Base-by-base conservation (phyloP, 441 rosid species). In the Gossypium schwendimanii region DNA sequence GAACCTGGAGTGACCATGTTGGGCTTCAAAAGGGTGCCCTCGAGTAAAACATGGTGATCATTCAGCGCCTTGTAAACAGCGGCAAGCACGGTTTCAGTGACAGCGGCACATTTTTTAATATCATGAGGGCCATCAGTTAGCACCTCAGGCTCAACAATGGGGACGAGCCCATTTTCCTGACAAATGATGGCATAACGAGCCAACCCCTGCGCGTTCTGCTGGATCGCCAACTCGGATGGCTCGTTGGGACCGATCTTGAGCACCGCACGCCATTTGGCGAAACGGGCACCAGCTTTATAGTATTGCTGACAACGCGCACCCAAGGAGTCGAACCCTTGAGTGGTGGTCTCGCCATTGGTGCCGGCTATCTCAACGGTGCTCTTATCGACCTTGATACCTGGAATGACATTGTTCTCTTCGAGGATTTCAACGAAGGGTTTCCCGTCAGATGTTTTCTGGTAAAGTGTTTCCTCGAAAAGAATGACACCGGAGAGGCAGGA, bases 1-100 rank as follows among this genome's bases (percentile, higher is more conserved):
- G 97, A 92, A 71, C 98, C 98, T 0, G 98, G 97, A 70, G 97
- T 88, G 75, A 94, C 97, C 97, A 92, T 92, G 83, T 94, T 94
- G 14, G 97, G 98, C 83, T 94, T 94, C 39, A 94, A 90, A 66
- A 94, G 84, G 3, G 97, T 91, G 73, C 98, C 98, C 79, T 94
- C 98, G 10, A 94, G 97, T 59, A 94, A 90, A 49, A 94, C 98
- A 75, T 92, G 98, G 0, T 94, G 97, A 45, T 92, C 98, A 70
- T 91, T 94, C 73, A 94, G 76, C 15, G 98, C 97, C 86, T 92
- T 94, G 82, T 92, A 92, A 67, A 88, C 91, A 1, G 97, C 98
- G 1, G 96, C 94, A 20, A 94, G 92, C 58, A 91, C 97, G 0
- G 81, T 85, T 68, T 94, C 97, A 0, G 98, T 94, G 0, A 69